Base-by-base conservation (phyloP, 1,284 basidiomycete genomes). In the Xerocomus nothofagi region DNA sequence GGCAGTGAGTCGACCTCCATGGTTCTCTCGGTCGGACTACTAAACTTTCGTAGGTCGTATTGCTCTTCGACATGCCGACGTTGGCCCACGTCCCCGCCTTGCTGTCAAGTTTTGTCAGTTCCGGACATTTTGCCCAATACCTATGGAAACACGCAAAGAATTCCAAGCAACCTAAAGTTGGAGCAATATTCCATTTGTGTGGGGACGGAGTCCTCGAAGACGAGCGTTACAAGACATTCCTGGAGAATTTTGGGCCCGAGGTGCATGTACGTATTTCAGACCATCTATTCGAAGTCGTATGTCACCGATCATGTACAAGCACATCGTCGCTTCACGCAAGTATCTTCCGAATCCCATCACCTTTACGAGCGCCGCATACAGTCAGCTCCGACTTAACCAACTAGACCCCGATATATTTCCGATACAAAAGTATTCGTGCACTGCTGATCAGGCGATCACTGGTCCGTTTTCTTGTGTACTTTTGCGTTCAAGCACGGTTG, bases 351-450 rank as follows among this genome's bases (percentile, higher is more conserved):
- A 96, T 68, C 81, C 78, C 4, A 73, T 91, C 21, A 84, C 84
- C 14, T 95, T 91, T 62, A 86, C 84, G 0, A 86, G 84, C 20
- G 80, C 86, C 9, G 86, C 87, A 3, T 82, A 82, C 58, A 81
- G 83, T 51, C 85, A 89, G 46, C 74, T 92, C 17, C 79, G 83
- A 37, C 75, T 97, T 6, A 83, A 82, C 54, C 72, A 84, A 49
- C 72, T 97, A 29, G 90, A 97, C 60, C 55, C 76, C 0, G 66
- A 79, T 2, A 81, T 95, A 59, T 98, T 97, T 73, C 79, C 80
- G 0, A 61, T 89, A 6, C 88, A 87, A 1, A 74, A 83, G 47
- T 84, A 78, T 60, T 71, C 65, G 1, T 58, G 77, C 33, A 57
- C 62, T 6, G 63, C 80, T 8, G 59, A 67, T 50, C 73, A 68